A percentile compares a stretch with the other conserved stretches of the same genome.
Conservation (phyloP, 2,329 filamentous ascomycete genomes). For the Aspergillus sp. region DNA sequence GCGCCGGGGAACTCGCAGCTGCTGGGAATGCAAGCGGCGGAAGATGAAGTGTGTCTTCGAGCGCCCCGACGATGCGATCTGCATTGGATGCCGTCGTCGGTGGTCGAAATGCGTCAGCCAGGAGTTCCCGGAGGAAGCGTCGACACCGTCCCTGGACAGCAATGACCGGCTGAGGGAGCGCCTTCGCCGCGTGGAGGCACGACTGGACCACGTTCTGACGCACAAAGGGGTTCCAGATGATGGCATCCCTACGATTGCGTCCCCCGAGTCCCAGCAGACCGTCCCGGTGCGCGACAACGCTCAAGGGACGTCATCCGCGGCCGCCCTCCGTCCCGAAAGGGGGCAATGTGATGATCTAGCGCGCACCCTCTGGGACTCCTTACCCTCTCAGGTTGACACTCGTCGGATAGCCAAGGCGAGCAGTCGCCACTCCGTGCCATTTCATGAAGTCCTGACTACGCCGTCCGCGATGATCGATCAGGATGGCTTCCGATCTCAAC, state of each 20-base stretch:
- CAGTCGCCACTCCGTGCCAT: neutral
- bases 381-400: neutral
- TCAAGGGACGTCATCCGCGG: neutral
- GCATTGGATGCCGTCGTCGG: conserved; percentile 30
- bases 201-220: neutral
- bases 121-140: conserved; percentile 44
- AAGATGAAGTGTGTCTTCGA: conserved; percentile 35
- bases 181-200: conserved; percentile 1
- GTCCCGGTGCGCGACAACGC: neutral
- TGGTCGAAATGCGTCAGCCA: conserved; percentile 46
- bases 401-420: neutral
- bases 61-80: conserved; percentile 17
- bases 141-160: conserved; percentile 10
- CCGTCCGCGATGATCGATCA: neutral
- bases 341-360: neutral
- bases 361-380: neutral
- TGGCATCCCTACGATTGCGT: neutral
- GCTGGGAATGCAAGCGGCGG: conserved; percentile 27
- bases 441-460: neutral
- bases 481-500: neutral
- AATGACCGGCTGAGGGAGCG: conserved; percentile 12
- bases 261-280: neutral
- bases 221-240: neutral
- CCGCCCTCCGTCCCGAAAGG: neutral
- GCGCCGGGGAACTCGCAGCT: conserved; percentile 38